Percentiles rank a stretch among this genome's conserved stretches.
Conservation (phyloP, 441 rosid species). For the Eutrema salsugineum region DNA sequence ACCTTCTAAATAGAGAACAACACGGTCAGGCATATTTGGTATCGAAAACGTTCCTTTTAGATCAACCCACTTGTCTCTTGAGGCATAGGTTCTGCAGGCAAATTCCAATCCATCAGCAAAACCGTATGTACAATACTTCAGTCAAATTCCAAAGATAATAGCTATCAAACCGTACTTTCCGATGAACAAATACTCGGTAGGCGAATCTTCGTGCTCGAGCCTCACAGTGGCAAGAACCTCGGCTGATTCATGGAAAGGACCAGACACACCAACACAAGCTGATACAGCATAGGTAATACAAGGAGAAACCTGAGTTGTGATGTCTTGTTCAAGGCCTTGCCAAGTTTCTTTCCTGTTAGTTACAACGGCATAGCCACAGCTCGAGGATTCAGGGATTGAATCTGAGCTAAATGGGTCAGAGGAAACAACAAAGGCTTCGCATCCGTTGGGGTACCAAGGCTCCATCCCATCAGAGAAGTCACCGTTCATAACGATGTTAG, state of each 20-base stretch:
- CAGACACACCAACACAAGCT: slow-evolving; percentile 71
- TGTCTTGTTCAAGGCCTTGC: slow-evolving; percentile 96
- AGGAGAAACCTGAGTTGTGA: slow-evolving; percentile 57
- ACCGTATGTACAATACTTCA: neutral
- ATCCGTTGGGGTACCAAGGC: slow-evolving; percentile 76
- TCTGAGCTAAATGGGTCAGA: slow-evolving; percentile 38
- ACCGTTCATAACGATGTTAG: slow-evolving; percentile 57
- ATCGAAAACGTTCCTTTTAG: slow-evolving; percentile 76
- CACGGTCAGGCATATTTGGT: slow-evolving; percentile 56
- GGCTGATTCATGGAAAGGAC: slow-evolving; percentile 45
- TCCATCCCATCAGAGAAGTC: slow-evolving; percentile 73
- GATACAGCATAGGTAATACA: slow-evolving; percentile 57
- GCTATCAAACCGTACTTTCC: slow-evolving; percentile 59
- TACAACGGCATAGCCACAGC: slow-evolving; percentile 59
- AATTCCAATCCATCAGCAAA: slow-evolving; percentile 11
- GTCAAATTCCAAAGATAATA: slow-evolving; percentile 14
- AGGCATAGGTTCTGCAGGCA: slow-evolving; percentile 56
- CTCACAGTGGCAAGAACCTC: slow-evolving; percentile 77
- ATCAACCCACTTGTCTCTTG: slow-evolving; percentile 64
- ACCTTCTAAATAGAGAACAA: slow-evolving; percentile 84
- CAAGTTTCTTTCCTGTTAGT: slow-evolving; percentile 73
- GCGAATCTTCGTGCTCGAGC: slow-evolving; percentile 46
- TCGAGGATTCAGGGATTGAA: slow-evolving; percentile 30
- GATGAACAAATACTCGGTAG: slow-evolving; percentile 50
- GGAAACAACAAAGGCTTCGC: slow-evolving; percentile 61